phyloP scores from a whole-genome alignment of 805 yeast genomes.

The Saccharomyces paradoxus region DNA sequence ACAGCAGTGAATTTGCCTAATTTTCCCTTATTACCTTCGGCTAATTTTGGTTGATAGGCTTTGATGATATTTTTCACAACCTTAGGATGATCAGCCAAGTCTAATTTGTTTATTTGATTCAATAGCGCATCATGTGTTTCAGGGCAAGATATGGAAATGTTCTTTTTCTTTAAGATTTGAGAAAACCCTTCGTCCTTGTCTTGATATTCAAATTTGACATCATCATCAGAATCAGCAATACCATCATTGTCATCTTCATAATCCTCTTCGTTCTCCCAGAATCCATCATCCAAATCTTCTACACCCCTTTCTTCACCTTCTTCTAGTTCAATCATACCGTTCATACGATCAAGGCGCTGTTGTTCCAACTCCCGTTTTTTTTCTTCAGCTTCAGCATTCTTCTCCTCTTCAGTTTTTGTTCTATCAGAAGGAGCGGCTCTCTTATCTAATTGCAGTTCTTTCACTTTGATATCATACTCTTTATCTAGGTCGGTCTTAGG shows the following conservation, averaged over 20 bases:
- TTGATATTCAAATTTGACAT: constrained; percentile 29
- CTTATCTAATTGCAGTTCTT: constrained; percentile 59
- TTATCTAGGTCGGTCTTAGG: constrained; percentile 32
- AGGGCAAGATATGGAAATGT: constrained; percentile 39
- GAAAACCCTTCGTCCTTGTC: constrained; percentile 25
- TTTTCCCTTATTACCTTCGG: constrained; percentile 73
- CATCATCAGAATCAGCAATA: constrained; percentile 37
- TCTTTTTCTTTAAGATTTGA: constrained; percentile 1
- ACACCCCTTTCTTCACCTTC: constrained; percentile 42
- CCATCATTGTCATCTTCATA: constrained; percentile 32
- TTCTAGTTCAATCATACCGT: constrained; percentile 46
- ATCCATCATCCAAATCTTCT: constrained; percentile 62
- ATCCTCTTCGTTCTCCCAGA: constrained; percentile 53
- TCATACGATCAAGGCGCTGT: constrained; percentile 67
- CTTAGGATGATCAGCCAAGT: constrained; percentile 37
- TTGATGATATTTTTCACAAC: constrained; percentile 49
- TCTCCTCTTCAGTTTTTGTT: constrained; percentile 70
- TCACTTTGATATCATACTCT: constrained; percentile 58
- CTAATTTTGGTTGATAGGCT: constrained; percentile 65
- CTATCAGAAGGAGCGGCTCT: constrained; percentile 76
- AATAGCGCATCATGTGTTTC: constrained; percentile 37
- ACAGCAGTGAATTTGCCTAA: constrained; percentile 56
- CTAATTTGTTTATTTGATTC: constrained; percentile 28
- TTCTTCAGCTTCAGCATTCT: constrained; percentile 51
- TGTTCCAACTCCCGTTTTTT: constrained; percentile 55